phyloP scores from a whole-genome alignment of 176 grass and related monocot genomes.

The Pontederia crassipes region DNA sequence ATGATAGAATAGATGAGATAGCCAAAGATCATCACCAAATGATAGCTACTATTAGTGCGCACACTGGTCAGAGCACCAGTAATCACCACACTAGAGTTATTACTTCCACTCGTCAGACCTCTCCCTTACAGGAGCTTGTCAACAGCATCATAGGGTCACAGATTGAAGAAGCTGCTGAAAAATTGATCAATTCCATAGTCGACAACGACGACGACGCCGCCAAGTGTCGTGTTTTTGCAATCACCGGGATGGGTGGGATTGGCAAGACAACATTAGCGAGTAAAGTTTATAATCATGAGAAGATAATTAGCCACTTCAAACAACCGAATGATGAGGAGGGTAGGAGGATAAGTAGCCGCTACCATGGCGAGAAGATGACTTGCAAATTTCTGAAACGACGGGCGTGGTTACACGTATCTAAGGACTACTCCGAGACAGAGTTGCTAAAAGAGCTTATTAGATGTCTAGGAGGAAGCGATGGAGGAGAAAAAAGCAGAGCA shows the following conservation, averaged over 20 bases:
- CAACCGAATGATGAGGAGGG: too few species aligned
- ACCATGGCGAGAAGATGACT: conserved; percentile 31
- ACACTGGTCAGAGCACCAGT: not conserved
- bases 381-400: conserved; percentile 45
- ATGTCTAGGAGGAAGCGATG: conserved; percentile 18
- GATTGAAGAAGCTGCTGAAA: conserved; percentile 23
- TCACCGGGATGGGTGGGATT: conserved; percentile 49
- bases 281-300: conserved; percentile 24
- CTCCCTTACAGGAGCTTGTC: too few species aligned
- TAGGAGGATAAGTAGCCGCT: too few species aligned
- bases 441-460: conserved; percentile 52
- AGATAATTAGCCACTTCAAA: too few species aligned
- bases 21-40: conserved; percentile 29
- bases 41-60: too few species aligned
- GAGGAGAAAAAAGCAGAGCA: conserved; percentile 26
- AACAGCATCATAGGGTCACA: conserved; percentile 20
- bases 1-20: conserved; percentile 35
- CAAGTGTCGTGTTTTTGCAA: conserved; percentile 54
- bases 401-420: conserved; percentile 43
- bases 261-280: conserved; percentile 69
- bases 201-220: conserved; percentile 23
- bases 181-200: conserved; percentile 47
- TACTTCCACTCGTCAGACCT: too few species aligned
- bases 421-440: conserved; percentile 34
- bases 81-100: not conserved